Conservation (phyloP, 768 basidiomycete species). For the Boletus reticulatus region DNA sequence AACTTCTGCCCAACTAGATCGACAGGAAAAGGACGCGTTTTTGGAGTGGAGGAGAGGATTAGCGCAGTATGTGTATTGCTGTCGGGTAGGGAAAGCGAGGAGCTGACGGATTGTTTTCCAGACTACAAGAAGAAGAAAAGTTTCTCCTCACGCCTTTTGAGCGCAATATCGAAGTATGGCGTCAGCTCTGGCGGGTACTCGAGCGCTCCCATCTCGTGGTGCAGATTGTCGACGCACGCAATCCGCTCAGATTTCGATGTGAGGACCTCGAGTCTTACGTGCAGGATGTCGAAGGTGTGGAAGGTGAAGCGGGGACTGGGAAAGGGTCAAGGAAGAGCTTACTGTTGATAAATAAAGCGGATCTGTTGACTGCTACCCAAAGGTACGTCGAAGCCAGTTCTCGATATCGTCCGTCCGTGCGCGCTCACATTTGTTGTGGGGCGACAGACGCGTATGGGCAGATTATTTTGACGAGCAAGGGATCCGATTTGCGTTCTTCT, state of each 20-base stretch:
- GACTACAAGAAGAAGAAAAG: conserved; percentile 82
- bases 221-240: conserved; percentile 95
- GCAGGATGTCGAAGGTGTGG: conserved; percentile 74
- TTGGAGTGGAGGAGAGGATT: conserved; percentile 91
- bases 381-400: conserved; percentile 49
- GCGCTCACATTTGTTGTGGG: background rate
- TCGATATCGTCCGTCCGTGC: background rate
- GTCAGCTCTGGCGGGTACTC: conserved; percentile 95
- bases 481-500: conserved; percentile 88
- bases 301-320: conserved; percentile 78
- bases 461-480: conserved; percentile 81
- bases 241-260: conserved; percentile 89
- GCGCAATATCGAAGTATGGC: conserved; percentile 97
- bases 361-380: conserved; percentile 83
- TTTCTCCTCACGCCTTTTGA: conserved; percentile 96
- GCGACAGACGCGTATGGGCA: conserved; percentile 82
- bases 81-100: background rate
- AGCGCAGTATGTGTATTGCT: conserved; percentile 66
- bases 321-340: conserved; percentile 71
- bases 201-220: conserved; percentile 94
- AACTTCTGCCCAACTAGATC: conserved; percentile 75
- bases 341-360: conserved; percentile 93
- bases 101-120: conserved; percentile 26
- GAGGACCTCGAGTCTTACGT: conserved; percentile 90
- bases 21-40: conserved; percentile 87